These are phyloP conservation scores for Triadica sebifera DNA, from an alignment of 345 rosid genomes.

Conservation along the genomic window DNA sequence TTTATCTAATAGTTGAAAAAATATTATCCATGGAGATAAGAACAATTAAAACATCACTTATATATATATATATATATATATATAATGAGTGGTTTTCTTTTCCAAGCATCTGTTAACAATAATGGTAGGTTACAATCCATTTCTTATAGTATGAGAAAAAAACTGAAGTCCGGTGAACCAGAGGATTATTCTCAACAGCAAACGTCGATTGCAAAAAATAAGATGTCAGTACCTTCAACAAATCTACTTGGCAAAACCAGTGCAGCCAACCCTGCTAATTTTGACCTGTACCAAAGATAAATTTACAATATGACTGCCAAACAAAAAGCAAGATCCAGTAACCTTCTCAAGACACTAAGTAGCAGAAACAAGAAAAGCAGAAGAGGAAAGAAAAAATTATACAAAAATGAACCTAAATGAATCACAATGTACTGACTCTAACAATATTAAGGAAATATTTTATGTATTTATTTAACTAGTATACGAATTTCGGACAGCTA, in stretches of 20 bases:
- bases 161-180: not conserved
- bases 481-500: too few relatives aligned
- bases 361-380: not conserved
- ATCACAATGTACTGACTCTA: not conserved
- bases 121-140: not conserved
- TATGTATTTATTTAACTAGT: too few relatives aligned
- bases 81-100: too few relatives aligned
- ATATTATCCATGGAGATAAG: too few relatives aligned
- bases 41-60: too few relatives aligned
- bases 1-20: too few relatives aligned
- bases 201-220: not conserved
- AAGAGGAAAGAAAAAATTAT: not conserved
- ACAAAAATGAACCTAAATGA: not conserved
- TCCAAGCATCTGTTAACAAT: too few relatives aligned
- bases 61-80: too few relatives aligned
- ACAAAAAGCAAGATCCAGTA: not conserved
- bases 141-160: not conserved
- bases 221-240: slow-evolving; percentile 55
- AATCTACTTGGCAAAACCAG: slow-evolving; percentile 88
- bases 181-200: not conserved
- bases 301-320: slow-evolving; percentile 18
- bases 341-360: not conserved
- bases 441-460: too few relatives aligned
- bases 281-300: slow-evolving; percentile 57
- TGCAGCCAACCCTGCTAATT: slow-evolving; percentile 87